Conservation (phyloP, 2,329 filamentous ascomycete species). For the Trichoderma pleuroti region DNA sequence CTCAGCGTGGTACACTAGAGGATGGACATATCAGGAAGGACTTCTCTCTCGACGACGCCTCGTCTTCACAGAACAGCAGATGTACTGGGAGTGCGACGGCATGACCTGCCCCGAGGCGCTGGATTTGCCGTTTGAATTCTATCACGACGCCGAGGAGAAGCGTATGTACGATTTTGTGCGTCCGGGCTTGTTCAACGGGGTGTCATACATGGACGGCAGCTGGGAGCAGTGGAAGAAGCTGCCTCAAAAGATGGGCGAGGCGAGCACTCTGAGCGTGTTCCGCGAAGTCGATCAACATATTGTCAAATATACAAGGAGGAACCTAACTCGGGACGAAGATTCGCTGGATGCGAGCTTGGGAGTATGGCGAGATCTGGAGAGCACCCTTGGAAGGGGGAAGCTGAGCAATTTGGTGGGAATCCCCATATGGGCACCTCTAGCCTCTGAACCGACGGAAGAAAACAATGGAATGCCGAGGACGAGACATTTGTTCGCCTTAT, state of each 20-base stretch:
- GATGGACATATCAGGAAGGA: slow-evolving; percentile 41
- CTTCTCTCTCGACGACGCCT: slow-evolving; percentile 36
- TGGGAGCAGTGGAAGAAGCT: slow-evolving; percentile 36
- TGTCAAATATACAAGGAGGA: slow-evolving; percentile 30
- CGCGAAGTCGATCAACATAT: slow-evolving; percentile 35
- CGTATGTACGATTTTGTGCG: slow-evolving; percentile 37
- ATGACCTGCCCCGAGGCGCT: slow-evolving; percentile 38
- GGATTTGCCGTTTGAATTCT: slow-evolving; percentile 31
- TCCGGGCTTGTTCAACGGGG: slow-evolving; percentile 34
- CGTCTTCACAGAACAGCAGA: slow-evolving; percentile 38
- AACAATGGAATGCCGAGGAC: slow-evolving; percentile 25
- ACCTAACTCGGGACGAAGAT: slow-evolving; percentile 32
- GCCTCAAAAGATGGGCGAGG: slow-evolving; percentile 27
- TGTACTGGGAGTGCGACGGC: slow-evolving; percentile 40
- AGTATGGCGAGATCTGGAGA: slow-evolving; percentile 31
- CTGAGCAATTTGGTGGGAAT: slow-evolving; percentile 33
- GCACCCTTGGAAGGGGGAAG: slow-evolving; percentile 30
- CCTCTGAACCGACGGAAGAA: slow-evolving; percentile 9
- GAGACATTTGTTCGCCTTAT: slow-evolving; percentile 33
- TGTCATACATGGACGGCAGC: slow-evolving; percentile 35
- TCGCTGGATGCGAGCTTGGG: slow-evolving; percentile 34
- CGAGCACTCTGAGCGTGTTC: slow-evolving; percentile 36
- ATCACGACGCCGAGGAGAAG: slow-evolving; percentile 33
- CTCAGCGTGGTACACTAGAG: slow-evolving; percentile 36
- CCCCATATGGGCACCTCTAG: slow-evolving; percentile 31